Percentiles rank a stretch among this genome's conserved stretches.
These are phyloP conservation scores for Parasarocladium wereldwijsianum DNA, from an alignment of 2,329 filamentous ascomycete genomes.

Conservation along the genomic window DNA sequence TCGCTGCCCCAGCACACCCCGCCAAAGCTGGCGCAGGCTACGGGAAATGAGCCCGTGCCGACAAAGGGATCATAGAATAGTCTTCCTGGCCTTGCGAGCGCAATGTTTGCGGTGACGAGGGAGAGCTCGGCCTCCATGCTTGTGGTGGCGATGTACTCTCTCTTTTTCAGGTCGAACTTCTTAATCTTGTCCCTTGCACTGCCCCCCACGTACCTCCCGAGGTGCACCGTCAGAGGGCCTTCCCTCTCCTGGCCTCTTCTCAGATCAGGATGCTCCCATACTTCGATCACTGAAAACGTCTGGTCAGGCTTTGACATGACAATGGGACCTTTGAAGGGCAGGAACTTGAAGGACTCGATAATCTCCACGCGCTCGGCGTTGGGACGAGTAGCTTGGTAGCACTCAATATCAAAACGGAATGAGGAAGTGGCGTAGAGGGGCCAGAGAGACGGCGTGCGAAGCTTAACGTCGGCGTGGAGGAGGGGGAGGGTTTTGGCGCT, in stretches of 20 bases:
- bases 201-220: slow-evolving; percentile 56
- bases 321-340: slow-evolving; percentile 67
- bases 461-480: slow-evolving; percentile 52
- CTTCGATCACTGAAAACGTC: slow-evolving; percentile 69
- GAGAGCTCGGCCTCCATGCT: slow-evolving; percentile 95
- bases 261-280: slow-evolving; percentile 50
- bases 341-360: slow-evolving; percentile 69
- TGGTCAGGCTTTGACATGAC: slow-evolving; percentile 59
- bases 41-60: slow-evolving; percentile 82
- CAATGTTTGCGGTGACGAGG: slow-evolving; percentile 82
- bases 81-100: slow-evolving; percentile 66
- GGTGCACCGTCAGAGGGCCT: slow-evolving; percentile 32
- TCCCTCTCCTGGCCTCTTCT: background rate
- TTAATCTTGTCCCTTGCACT: slow-evolving; percentile 53
- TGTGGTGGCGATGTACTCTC: slow-evolving; percentile 86
- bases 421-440: slow-evolving; percentile 43
- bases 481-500: slow-evolving; percentile 48
- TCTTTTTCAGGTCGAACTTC: slow-evolving; percentile 82
- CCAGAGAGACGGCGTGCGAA: slow-evolving; percentile 51
- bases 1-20: slow-evolving; percentile 75
- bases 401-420: slow-evolving; percentile 76
- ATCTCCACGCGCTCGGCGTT: slow-evolving; percentile 50
- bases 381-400: slow-evolving; percentile 61
- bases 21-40: slow-evolving; percentile 84
- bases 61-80: slow-evolving; percentile 92